phyloP scores from a whole-genome alignment of 2,329 filamentous ascomycete species.

The Microsporum canis region DNA sequence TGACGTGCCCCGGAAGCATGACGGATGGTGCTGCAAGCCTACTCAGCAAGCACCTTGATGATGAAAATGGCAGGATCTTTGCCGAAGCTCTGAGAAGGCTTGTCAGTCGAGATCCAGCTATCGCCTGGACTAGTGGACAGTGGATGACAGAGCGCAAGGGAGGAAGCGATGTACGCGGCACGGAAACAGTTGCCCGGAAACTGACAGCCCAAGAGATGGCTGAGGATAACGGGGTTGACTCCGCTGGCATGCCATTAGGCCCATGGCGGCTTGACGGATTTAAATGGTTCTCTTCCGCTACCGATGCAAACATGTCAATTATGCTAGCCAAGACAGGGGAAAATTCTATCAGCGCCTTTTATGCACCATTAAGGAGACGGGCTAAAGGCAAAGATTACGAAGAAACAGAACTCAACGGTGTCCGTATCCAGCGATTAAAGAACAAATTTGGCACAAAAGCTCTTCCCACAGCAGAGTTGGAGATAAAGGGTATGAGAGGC shows the following conservation, averaged over 20 bases:
- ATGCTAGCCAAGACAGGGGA: conserved; percentile 48
- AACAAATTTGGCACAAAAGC: conserved; percentile 60
- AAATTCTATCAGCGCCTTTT: conserved; percentile 48
- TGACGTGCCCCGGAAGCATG: conserved; percentile 21
- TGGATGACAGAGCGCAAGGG: conserved; percentile 67
- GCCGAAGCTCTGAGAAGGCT: conserved; percentile 26
- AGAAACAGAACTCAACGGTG: conserved; percentile 48
- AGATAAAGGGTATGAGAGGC: conserved; percentile 50
- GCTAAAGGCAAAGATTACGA: conserved; percentile 12
- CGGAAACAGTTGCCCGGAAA: conserved; percentile 49
- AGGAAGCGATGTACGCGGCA: conserved; percentile 57
- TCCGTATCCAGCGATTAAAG: conserved; percentile 58
- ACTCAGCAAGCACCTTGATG: conserved; percentile 16
- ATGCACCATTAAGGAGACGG: conserved; percentile 48
- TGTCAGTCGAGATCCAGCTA: conserved; percentile 39
- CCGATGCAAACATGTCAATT: conserved; percentile 53
- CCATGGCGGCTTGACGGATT: conserved; percentile 53
- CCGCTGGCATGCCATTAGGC: conserved; percentile 36
- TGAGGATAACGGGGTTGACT: conserved; percentile 19
- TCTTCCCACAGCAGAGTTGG: conserved; percentile 61
- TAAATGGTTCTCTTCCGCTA: conserved; percentile 59
- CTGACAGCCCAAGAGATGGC: conserved; percentile 20
- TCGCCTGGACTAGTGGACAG: conserved; percentile 57
- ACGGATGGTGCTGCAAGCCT: conserved; percentile 21
- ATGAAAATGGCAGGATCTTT: conserved; percentile 16